phyloP scores from a whole-genome alignment of 306 rosid species.

The Dryas octopetala region DNA sequence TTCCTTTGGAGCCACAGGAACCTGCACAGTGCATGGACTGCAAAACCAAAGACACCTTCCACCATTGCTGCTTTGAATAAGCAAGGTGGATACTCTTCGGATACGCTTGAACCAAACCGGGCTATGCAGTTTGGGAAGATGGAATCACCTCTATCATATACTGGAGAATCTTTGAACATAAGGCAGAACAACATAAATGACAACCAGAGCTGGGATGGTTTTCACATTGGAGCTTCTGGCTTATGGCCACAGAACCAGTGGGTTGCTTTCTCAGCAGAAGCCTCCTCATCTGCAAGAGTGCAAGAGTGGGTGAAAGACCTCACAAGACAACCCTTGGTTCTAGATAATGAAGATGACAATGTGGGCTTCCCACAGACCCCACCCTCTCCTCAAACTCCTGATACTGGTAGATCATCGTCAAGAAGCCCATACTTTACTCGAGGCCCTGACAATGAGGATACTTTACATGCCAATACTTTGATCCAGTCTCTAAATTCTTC shows the following conservation, averaged over 20 bases:
- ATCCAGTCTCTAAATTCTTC: constrained; percentile 66
- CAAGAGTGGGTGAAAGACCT: constrained; percentile 81
- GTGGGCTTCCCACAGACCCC: constrained; percentile 52
- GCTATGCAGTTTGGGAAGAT: constrained; percentile 35
- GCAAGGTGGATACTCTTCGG: constrained; percentile 72
- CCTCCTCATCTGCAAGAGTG: constrained; percentile 69
- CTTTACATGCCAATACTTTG: constrained; percentile 57
- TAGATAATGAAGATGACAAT: constrained; percentile 30
- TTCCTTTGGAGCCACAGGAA: constrained; percentile 89
- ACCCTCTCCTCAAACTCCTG: constrained; percentile 30
- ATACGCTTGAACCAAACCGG: constrained; percentile 61
- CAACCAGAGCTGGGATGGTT: constrained; percentile 37
- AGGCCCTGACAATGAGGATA: constrained; percentile 56
- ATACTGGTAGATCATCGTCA: background rate
- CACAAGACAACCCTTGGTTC: constrained; percentile 27
- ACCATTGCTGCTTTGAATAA: constrained; percentile 30
- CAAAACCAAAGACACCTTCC: constrained; percentile 31
- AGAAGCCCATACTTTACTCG: constrained; percentile 34
- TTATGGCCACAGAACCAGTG: constrained; percentile 82
- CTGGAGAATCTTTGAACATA: constrained; percentile 31
- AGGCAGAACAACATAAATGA: constrained; percentile 27
- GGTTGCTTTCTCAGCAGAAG: constrained; percentile 69
- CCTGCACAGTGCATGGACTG: constrained; percentile 37
- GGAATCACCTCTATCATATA: constrained; percentile 47
- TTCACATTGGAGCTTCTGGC: constrained; percentile 43